Evolutionary conservation across 257 asterid species (phyloP).

Genomic region (Solanum arcanum): DNA sequence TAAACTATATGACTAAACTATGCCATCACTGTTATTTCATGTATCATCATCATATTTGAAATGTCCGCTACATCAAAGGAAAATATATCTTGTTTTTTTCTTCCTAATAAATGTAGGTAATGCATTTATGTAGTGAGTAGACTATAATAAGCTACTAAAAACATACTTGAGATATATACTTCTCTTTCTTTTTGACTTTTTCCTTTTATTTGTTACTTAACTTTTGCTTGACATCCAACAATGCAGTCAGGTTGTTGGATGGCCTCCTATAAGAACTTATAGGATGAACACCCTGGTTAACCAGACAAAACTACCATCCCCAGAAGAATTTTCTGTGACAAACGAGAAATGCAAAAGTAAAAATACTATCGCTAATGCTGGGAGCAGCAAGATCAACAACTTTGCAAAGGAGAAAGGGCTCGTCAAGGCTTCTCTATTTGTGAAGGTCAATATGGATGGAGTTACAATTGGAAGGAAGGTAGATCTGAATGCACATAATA

Average conservation of each 20-base stretch:
- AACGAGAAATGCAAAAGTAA: slow-evolving; percentile 31
- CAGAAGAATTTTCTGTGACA: slow-evolving; percentile 14
- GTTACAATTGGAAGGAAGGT: slow-evolving; percentile 74
- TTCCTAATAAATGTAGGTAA: not conserved
- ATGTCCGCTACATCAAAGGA: not conserved
- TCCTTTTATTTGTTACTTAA: not conserved
- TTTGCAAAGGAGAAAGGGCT: slow-evolving; percentile 18
- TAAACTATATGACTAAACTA: not conserved
- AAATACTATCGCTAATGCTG: slow-evolving; percentile 1
- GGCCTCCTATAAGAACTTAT: slow-evolving; percentile 41
- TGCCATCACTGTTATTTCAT: not conserved
- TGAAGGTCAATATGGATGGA: slow-evolving; percentile 93
- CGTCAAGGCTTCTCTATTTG: slow-evolving; percentile 42
- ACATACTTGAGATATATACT: not conserved
- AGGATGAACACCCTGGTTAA: slow-evolving; percentile 30
- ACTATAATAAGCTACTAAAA: not conserved
- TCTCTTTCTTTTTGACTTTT: not conserved
- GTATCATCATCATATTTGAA: not conserved
- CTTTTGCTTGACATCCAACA: not conserved
- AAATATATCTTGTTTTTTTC: not conserved
- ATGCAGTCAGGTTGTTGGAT: slow-evolving; percentile 46
- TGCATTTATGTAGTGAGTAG: not conserved
- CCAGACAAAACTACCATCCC: slow-evolving; percentile 17
- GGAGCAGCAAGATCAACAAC: slow-evolving; percentile 13
- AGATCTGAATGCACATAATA: slow-evolving; percentile 64